Percentiles rank a stretch among this genome's conserved stretches.
phyloP scores from a whole-genome alignment of 2,329 filamentous ascomycete species.

The Epichloe aotearoae region DNA sequence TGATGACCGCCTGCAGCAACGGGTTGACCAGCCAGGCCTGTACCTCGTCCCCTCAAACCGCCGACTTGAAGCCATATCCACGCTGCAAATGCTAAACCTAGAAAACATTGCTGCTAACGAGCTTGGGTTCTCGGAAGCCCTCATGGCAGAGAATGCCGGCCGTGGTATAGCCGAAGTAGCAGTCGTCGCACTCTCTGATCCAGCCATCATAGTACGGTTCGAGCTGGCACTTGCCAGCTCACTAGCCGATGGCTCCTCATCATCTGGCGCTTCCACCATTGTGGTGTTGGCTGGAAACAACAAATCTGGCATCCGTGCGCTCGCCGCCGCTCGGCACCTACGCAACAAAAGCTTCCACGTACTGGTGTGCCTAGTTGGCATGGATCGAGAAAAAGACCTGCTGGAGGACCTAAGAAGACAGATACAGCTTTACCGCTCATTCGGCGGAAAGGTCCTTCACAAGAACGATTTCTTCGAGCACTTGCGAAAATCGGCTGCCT shows the following conservation, averaged over 20 bases:
- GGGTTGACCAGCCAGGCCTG: conserved; percentile 30
- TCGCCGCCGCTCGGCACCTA: conserved; percentile 77
- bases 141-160: conserved; percentile 85
- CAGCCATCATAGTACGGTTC: conserved; percentile 41
- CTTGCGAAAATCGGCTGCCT: conserved; percentile 31
- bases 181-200: conserved; percentile 52
- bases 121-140: conserved; percentile 72
- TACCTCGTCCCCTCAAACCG: conserved; percentile 42
- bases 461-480: conserved; percentile 50
- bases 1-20: conserved; percentile 21
- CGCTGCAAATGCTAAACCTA: conserved; percentile 80
- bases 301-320: conserved; percentile 69
- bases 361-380: conserved; percentile 70
- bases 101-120: conserved; percentile 86
- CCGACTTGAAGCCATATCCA: conserved; percentile 48
- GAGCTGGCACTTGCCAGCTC: conserved; percentile 27
- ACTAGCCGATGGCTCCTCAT: conserved; percentile 14
- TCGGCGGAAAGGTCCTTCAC: conserved; percentile 59
- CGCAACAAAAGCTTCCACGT: conserved; percentile 72
- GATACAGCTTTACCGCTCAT: conserved; percentile 68
- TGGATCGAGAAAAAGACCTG: conserved; percentile 70
- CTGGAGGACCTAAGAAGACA: conserved; percentile 72
- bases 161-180: conserved; percentile 79
- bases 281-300: conserved; percentile 94
- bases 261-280: conserved; percentile 26